phyloP scores from a whole-genome alignment of 1,139 yeast species.

The Pichia kudriavzevii region DNA sequence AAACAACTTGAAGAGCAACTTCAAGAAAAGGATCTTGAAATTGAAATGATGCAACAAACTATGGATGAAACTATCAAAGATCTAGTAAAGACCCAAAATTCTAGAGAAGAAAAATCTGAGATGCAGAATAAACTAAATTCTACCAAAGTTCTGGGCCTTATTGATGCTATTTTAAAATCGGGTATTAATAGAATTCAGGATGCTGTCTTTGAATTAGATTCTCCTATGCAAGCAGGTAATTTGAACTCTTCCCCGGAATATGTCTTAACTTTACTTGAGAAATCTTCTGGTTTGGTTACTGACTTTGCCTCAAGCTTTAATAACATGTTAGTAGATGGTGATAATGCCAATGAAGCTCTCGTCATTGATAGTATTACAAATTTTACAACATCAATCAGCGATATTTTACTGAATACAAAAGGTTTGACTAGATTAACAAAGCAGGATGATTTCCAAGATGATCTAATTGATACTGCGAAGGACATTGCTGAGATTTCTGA shows the following conservation, averaged over 20 bases:
- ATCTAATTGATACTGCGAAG: conserved; percentile 42
- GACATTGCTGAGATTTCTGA: conserved; percentile 57
- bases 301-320: conserved; percentile 79
- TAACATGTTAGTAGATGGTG: conserved; percentile 71
- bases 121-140: conserved; percentile 54
- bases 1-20: conserved; percentile 40
- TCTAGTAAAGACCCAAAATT: conserved; percentile 48
- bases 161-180: conserved; percentile 67
- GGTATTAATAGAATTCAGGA: conserved; percentile 72
- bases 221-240: conserved; percentile 81
- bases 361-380: conserved; percentile 63
- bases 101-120: conserved; percentile 47
- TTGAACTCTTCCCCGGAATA: conserved; percentile 71
- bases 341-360: conserved; percentile 58
- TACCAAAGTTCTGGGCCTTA: conserved; percentile 44
- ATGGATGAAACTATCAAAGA: conserved; percentile 67
- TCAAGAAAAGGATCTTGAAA: conserved; percentile 67
- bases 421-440: conserved; percentile 52
- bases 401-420: conserved; percentile 61
- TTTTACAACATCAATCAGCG: conserved; percentile 58
- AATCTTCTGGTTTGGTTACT: conserved; percentile 64
- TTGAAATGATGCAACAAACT: conserved; percentile 73
- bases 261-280: conserved; percentile 62
- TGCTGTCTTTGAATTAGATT: conserved; percentile 60
- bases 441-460: conserved; percentile 45